These are phyloP conservation scores for Apiotrichum gracile DNA, from an alignment of 1,284 basidiomycete genomes.

Conservation along the genomic window DNA sequence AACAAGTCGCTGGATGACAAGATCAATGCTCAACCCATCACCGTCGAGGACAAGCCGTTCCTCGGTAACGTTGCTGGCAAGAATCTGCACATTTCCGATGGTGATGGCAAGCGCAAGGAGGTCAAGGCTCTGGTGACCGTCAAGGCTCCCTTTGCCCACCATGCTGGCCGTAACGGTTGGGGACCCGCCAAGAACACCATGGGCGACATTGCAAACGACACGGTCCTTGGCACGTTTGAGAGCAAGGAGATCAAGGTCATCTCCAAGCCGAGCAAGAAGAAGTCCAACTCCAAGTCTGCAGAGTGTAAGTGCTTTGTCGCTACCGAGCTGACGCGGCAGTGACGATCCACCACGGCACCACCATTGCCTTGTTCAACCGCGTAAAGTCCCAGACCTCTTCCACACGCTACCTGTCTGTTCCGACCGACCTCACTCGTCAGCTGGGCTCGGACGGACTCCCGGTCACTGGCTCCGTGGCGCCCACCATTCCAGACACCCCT, in stretches of 20 bases:
- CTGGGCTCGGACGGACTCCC: constrained; percentile 82
- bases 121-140: constrained; percentile 86
- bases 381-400: constrained; percentile 88
- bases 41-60: constrained; percentile 34
- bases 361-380: constrained; percentile 90
- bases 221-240: constrained; percentile 74
- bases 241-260: constrained; percentile 94
- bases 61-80: constrained; percentile 42
- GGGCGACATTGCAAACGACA: constrained; percentile 66
- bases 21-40: constrained; percentile 29
- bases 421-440: constrained; percentile 79
- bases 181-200: constrained; percentile 25
- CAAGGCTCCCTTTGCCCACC: constrained; percentile 62
- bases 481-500: constrained; percentile 8
- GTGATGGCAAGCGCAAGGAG: constrained; percentile 56
- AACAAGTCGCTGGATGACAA: constrained; percentile 37
- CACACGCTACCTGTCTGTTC: constrained; percentile 91
- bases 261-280: constrained; percentile 92
- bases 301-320: constrained; percentile 62
- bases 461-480: constrained; percentile 59
- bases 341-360: constrained; percentile 91
- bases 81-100: constrained; percentile 43
- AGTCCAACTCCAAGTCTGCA: constrained; percentile 84
- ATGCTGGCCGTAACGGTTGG: constrained; percentile 23
- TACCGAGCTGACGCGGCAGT: constrained; percentile 52